A percentile compares a stretch with the other conserved stretches of the same genome.
Evolutionary conservation across 331 rosid species (phyloP).

Genomic region (Stylosanthes scabra): DNA sequence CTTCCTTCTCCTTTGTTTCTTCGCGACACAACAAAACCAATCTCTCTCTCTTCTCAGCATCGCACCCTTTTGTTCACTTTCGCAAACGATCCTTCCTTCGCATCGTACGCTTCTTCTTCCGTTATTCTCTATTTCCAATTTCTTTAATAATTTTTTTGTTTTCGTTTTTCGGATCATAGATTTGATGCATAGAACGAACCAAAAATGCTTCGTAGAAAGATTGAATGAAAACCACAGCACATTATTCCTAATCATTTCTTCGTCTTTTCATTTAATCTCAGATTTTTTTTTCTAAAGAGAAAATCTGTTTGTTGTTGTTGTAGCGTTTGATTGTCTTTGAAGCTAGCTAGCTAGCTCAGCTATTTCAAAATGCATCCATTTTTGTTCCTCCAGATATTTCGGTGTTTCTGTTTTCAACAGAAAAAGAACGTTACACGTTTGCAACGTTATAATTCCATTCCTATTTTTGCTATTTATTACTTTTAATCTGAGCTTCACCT

Average conservation of each 20-base stretch:
- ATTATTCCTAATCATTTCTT: background rate
- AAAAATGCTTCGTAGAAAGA: background rate
- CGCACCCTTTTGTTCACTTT: background rate
- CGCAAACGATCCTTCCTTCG: background rate
- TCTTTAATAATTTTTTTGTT: background rate
- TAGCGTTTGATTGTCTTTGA: background rate
- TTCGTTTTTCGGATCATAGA: slow-evolving; percentile 24
- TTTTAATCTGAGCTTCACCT: background rate
- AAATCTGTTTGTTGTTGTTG: background rate
- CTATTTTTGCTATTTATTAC: background rate
- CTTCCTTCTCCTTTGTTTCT: background rate
- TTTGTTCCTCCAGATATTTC: background rate
- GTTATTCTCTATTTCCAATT: too few relatives aligned
- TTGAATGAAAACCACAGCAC: background rate
- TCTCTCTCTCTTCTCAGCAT: background rate
- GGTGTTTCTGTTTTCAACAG: background rate
- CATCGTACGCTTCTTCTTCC: background rate
- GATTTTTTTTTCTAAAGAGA: background rate
- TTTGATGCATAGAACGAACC: slow-evolving; percentile 2
- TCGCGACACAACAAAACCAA: background rate
- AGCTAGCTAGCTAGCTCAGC: background rate
- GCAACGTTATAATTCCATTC: background rate
- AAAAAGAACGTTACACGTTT: background rate
- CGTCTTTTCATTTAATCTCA: background rate
- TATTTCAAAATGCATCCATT: too few relatives aligned